Evolutionary conservation across 1,284 basidiomycete species (phyloP), one percentile per base, ranked within the genome.

Genomic region (Trametes hirsuta): DNA sequence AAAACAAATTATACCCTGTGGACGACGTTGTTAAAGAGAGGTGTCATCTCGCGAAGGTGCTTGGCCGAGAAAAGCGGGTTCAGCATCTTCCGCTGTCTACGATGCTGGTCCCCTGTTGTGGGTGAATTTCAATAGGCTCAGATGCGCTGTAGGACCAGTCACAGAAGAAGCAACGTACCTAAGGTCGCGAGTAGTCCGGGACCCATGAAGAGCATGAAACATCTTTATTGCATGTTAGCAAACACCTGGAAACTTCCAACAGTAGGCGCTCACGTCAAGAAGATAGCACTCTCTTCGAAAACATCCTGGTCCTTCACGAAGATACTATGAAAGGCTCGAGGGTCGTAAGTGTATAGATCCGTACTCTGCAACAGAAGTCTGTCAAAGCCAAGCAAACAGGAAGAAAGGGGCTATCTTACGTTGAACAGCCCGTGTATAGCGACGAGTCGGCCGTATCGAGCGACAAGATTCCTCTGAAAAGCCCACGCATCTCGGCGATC

Each of bases 251-350:
- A 30, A 30, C 30, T 8, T 8, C 30, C 5, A 30, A 8, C 5
- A 8, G 8, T 5, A 30, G 30, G 8, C 30, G 30, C 30, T 30
- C 30, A 30, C 30, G 30, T 30, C 30, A 30, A 30, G 30, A 30
- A 30, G 30, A 30, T 30, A 30, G 30, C 40, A 12, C 21, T 62
- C 53, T 74, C 70, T 8, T 44, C 24, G 52, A 48, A 65, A 4
- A 53, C 36, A n/a, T 67, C 59, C 15, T 65, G 66, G 21, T 67
- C 66, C 22, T 67, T 67, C 40, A 67, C 56, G 22, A 49, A 49
- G 44, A 67, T 62, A 49, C 54, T 60, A 40, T 67, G 58, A 12
- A 67, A 21, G 1, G 66, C 63, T 34, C 55, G 42, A 2, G 66
- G 58, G 34, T 67, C 64, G 39, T 45, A 58, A 10, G 30, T 30